Conservation (phyloP, 192 early-diverging fungal genomes). For the Gryganskiella cystojenkinii region DNA sequence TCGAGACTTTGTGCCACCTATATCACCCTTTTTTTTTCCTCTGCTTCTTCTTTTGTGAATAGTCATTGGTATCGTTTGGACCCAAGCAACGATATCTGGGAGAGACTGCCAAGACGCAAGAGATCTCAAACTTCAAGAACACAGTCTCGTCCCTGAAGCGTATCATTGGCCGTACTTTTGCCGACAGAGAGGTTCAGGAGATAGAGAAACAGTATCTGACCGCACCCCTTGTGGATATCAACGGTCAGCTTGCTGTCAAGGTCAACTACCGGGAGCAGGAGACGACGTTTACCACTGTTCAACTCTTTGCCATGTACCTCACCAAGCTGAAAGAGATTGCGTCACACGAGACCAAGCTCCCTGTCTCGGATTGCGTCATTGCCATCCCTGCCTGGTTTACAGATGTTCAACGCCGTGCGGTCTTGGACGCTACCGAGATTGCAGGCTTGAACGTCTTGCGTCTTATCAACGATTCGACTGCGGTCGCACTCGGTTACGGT, state of each 20-base stretch:
- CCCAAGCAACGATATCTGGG: constrained; percentile 96
- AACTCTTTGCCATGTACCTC: constrained; percentile 96
- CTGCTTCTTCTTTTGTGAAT: constrained; percentile 19
- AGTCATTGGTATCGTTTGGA: constrained; percentile 92
- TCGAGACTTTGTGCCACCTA: too few relatives aligned
- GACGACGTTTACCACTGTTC: constrained; percentile 84
- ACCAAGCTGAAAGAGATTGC: constrained; percentile 94
- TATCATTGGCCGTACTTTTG: constrained; percentile 86
- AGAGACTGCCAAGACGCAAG: constrained; percentile 94
- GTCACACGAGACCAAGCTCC: constrained; percentile 80
- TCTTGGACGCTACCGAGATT: constrained; percentile 91
- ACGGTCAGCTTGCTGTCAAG: constrained; percentile 89
- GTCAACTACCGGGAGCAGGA: constrained; percentile 85
- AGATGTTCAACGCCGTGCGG: constrained; percentile 90
- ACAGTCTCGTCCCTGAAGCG: constrained; percentile 93
- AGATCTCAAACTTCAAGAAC: constrained; percentile 98
- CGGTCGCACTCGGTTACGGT: constrained; percentile 97
- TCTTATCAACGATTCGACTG: constrained; percentile 94
- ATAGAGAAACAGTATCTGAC: constrained; percentile 88
- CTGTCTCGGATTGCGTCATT: constrained; percentile 94
- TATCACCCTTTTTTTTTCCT: neutral
- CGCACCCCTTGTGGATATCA: constrained; percentile 80
- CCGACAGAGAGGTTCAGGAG: constrained; percentile 85
- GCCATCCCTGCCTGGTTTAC: constrained; percentile 97
- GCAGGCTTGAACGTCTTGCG: constrained; percentile 92